Conservation (phyloP, 108 stramenopile species). For the Seminavis robusta region DNA sequence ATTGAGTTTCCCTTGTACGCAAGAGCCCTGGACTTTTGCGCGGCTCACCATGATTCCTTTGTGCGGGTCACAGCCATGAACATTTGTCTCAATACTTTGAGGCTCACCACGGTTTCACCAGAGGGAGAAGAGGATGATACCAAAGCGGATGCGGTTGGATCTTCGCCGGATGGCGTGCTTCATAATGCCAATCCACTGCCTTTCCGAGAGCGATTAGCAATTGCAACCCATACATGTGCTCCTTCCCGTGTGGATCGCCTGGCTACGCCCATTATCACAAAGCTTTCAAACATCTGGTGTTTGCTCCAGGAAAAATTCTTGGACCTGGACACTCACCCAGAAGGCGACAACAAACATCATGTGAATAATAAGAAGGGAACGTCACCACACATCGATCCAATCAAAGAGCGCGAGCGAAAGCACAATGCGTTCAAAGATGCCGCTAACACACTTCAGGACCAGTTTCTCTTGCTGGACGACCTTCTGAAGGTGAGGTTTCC, state of each 20-base stretch:
- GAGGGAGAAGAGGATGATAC: slow-evolving; percentile 14
- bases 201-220: slow-evolving; percentile 72
- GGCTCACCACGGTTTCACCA: slow-evolving; percentile 54
- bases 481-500: slow-evolving; percentile 35
- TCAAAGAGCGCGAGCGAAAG: slow-evolving; percentile 34
- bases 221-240: slow-evolving; percentile 75
- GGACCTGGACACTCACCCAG: slow-evolving; percentile 36
- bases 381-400: slow-evolving; percentile 5
- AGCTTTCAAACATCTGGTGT: slow-evolving; percentile 73
- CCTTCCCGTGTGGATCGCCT: slow-evolving; percentile 72
- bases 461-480: slow-evolving; percentile 78
- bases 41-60: slow-evolving; percentile 79
- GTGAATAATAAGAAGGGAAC: not conserved
- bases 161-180: slow-evolving; percentile 60
- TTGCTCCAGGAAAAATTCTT: slow-evolving; percentile 70
- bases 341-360: slow-evolving; percentile 2
- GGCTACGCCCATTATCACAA: slow-evolving; percentile 67
- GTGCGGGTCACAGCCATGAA: slow-evolving; percentile 87
- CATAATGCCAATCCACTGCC: slow-evolving; percentile 66
- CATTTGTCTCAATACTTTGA: slow-evolving; percentile 83
- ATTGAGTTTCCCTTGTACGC: slow-evolving; percentile 84
- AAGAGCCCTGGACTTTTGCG: slow-evolving; percentile 82
- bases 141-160: not conserved
- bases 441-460: slow-evolving; percentile 74
- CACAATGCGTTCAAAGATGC: slow-evolving; percentile 40